Evolutionary conservation across 2,329 filamentous ascomycete species (phyloP).

Genomic region (Cordyceps fumosorosea): DNA sequence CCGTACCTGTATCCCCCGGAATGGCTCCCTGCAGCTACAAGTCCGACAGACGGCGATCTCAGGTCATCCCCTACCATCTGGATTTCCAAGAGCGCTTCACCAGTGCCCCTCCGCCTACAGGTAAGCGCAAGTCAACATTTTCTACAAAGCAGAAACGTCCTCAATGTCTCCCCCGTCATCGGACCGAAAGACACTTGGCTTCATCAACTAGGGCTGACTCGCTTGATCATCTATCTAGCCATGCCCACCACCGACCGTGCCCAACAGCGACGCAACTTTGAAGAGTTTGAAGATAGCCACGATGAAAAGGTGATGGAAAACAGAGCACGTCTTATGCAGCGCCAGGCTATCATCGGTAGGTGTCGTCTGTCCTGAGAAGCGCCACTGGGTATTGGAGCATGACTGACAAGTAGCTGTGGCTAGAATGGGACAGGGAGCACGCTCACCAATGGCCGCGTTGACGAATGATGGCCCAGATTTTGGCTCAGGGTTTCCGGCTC

Average conservation of each 20-base stretch:
- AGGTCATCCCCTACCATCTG: background rate
- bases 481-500: no score
- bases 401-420: background rate
- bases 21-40: background rate
- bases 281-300: background rate
- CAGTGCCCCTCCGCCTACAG: background rate
- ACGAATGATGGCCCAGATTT: background rate
- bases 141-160: background rate
- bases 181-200: no score
- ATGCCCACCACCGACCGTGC: background rate
- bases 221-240: background rate
- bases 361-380: background rate
- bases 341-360: background rate
- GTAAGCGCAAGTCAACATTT: background rate
- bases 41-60: background rate
- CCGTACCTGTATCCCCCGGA: background rate
- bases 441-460: background rate
- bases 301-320: background rate
- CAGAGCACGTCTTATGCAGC: background rate
- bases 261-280: background rate
- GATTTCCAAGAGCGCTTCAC: background rate
- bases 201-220: background rate
- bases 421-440: background rate
- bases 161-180: no score
- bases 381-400: background rate